Evolutionary conservation across 495 filamentous ascomycete species (phyloP), one percentile per base, ranked within the genome.

Genomic region (Trypethelium eluteriae): DNA sequence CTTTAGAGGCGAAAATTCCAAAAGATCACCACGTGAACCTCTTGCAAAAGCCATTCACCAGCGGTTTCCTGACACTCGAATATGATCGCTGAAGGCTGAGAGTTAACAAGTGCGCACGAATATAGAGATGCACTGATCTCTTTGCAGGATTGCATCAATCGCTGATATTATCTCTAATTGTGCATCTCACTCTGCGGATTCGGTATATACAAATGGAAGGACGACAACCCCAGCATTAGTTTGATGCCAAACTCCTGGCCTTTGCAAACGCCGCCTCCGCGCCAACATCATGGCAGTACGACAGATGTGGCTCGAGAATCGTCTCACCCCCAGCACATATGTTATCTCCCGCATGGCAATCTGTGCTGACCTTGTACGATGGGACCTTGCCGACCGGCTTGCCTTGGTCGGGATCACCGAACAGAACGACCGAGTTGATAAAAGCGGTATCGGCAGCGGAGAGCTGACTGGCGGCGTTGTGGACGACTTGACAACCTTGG

Each of bases 371-470:
- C 39, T 72, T 69, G 36, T 67, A 68, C 41, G 66, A 66, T 11
- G 69, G 36, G 39, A 74, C 64, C 53, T 49, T 68, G 32, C 70
- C 70, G 16, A 74, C 68, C 14, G 73, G 39, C 47, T 70, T 39
- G 2, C 71, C 71, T 34, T 72, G 66, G 46, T 71, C 68, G 49
- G 73, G 73, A 62, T 75, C 73, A n/a, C 73, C 73, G 62, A 75
- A 75, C n/a, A 73, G 66, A 41, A 74, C 73, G 3, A 70, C 73
- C 2, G 73, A 72, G 38, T 67, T 69, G 47, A 74, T 66, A 35
- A 70, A 70, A 6, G 57, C 66, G 9, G 68, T 69, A 59, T 73
- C 32, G 7, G 63, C 63, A 1, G 69, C 64, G 12, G 69, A 67
- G n/a, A 75, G 70, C 67, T 62, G 63, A 18, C 34, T 41, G 49